Conservation (phyloP, 352 stramenopile species). For the Halophytophthora polymorphica region DNA sequence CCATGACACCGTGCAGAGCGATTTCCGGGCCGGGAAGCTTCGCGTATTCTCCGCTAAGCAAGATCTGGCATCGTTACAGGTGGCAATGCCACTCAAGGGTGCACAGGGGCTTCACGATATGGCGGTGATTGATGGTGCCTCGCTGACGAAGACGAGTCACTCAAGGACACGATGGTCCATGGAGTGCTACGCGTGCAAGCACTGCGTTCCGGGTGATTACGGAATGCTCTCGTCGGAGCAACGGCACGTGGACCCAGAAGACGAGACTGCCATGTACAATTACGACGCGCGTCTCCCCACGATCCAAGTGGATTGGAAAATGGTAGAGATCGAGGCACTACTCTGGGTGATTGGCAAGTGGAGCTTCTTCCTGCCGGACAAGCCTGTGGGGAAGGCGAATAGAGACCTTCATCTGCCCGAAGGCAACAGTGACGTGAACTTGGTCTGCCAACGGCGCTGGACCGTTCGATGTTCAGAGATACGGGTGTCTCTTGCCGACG, state of each 20-base stretch:
- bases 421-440: constrained; percentile 18
- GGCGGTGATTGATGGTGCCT: constrained; percentile 26
- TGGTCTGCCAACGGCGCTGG: constrained; percentile 29
- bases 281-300: constrained; percentile 50
- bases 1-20: constrained; percentile 28
- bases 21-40: constrained; percentile 24
- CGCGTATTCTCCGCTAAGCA: constrained; percentile 39
- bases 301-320: constrained; percentile 44
- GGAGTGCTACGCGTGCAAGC: constrained; percentile 43
- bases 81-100: constrained; percentile 16
- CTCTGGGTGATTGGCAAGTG: constrained; percentile 75
- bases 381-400: constrained; percentile 12
- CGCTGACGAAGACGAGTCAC: constrained; percentile 42
- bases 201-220: constrained; percentile 22
- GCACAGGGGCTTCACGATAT: constrained; percentile 40
- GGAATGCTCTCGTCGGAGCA: constrained; percentile 15
- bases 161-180: constrained; percentile 48
- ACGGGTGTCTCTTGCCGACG: constrained; percentile 27
- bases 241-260: constrained; percentile 16
- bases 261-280: constrained; percentile 67
- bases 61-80: constrained; percentile 28
- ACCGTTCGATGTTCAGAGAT: constrained; percentile 29
- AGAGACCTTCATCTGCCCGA: constrained; percentile 28
- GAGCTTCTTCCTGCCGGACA: constrained; percentile 68
- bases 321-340: constrained; percentile 62